Evolutionary conservation across 345 rosid genomes (phyloP).

Genomic region (Salix udensis): DNA sequence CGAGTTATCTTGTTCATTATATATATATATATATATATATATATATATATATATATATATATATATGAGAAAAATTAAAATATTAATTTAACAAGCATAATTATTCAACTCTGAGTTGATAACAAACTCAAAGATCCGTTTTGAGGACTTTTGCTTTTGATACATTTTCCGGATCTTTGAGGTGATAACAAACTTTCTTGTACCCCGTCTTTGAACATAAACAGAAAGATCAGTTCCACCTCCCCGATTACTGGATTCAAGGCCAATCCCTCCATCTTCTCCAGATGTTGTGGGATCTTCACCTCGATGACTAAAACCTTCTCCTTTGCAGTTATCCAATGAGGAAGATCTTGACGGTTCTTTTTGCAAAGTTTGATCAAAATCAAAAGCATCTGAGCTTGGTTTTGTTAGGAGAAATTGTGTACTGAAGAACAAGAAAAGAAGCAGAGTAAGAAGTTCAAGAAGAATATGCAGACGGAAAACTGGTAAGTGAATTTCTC

Average conservation of each 20-base stretch:
- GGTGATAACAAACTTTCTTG: slow-evolving; percentile 51
- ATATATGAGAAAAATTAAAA: too few relatives aligned
- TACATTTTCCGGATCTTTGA: slow-evolving; percentile 67
- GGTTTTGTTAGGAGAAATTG: background rate
- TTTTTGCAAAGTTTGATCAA: slow-evolving; percentile 18
- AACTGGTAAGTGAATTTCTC: too few relatives aligned
- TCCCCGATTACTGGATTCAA: slow-evolving; percentile 32
- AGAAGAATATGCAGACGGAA: too few relatives aligned
- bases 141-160: slow-evolving; percentile 62
- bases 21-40: too few relatives aligned
- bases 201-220: slow-evolving; percentile 45
- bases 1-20: too few relatives aligned
- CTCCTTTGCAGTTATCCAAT: slow-evolving; percentile 29
- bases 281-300: slow-evolving; percentile 82
- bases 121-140: too few relatives aligned
- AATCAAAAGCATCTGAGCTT: slow-evolving; percentile 26
- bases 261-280: slow-evolving; percentile 46
- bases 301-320: slow-evolving; percentile 32
- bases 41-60: too few relatives aligned
- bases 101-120: too few relatives aligned
- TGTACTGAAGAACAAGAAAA: too few relatives aligned
- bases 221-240: slow-evolving; percentile 30
- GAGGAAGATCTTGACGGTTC: slow-evolving; percentile 27
- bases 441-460: too few relatives aligned
- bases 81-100: too few relatives aligned